Base-by-base conservation (phyloP, 192 early-diverging fungal genomes). In the Coemansia sp. region DNA sequence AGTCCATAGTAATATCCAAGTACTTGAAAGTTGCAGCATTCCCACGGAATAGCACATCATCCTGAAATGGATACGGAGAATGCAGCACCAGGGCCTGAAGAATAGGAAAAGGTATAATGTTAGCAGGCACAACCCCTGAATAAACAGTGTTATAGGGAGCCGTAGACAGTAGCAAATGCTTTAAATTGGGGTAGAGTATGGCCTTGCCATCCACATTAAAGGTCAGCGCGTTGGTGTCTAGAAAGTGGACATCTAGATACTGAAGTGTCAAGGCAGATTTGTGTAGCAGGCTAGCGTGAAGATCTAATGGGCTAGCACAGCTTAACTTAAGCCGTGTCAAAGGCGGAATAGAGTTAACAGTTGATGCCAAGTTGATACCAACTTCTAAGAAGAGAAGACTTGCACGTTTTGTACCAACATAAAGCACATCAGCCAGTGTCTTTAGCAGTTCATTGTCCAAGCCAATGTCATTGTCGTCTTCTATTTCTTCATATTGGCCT, bases 31-130 rank as follows among this genome's bases (percentile, higher is more conserved):
- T 64, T 6, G 13, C 33, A 23, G 13, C 39, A 23, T 64, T 64
- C 6, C 62, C 62, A 21, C 62, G 48, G 23, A 64, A 64, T 6
- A 64, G 13, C 21, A 53, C 50, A 26, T 64, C 36, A 41, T 64
- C 36, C 7, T 33, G 9, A 28, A 64, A 64, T 37, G 50, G 62
- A 6, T 64, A 64, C 2, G 14, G 23, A 23, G 36, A 14, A 1
- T 21, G 10, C 0, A 48, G 11, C 26, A 21, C 14, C 12, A 64
- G 14, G 1, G 33, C 10, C 23, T 28, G 12, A 20, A 64, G 34
- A 6, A 1, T 18, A 5, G 62, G 62, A 36, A 55, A 64, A 4
- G 37, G 62, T 10, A 39, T 21, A 20, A 14, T 34, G 3, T 14
- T 18, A 3, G 26, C 11, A 47, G 18, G 6, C 10, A 8, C 11